Percentiles rank a stretch among this genome's conserved stretches.
Conservation (phyloP, 2,329 filamentous ascomycete genomes). For the Epichloe uncinata region DNA sequence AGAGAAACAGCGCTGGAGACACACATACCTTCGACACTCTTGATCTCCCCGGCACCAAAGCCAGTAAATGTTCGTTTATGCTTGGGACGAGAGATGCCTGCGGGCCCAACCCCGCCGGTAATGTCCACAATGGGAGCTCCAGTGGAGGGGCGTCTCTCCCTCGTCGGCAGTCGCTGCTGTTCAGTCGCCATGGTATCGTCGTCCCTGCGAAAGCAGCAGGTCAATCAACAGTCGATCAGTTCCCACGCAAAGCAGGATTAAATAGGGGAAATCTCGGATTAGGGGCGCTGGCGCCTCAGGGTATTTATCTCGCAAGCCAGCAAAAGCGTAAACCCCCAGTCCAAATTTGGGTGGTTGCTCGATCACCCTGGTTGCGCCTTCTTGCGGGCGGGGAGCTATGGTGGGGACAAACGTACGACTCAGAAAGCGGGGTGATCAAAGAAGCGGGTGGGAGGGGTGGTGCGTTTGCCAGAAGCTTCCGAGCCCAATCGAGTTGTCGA, state of each 20-base stretch:
- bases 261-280: background rate
- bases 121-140: slow-evolving; percentile 78
- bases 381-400: slow-evolving; percentile 1
- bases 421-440: background rate
- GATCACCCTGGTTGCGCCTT: too few relatives aligned
- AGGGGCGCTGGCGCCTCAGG: background rate
- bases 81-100: slow-evolving; percentile 77
- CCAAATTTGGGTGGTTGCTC: too few relatives aligned
- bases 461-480: background rate
- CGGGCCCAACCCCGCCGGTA: slow-evolving; percentile 71
- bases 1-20: background rate
- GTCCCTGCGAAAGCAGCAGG: background rate
- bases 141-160: slow-evolving; percentile 70
- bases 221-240: background rate
- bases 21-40: slow-evolving; percentile 68
- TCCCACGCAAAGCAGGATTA: too few relatives aligned
- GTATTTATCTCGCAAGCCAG: background rate
- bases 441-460: background rate
- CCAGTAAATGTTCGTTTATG: slow-evolving; percentile 96
- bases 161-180: slow-evolving; percentile 31
- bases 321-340: background rate
- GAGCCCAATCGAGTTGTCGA: background rate
- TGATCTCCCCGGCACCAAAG: slow-evolving; percentile 83
- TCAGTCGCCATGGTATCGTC: slow-evolving; percentile 20
- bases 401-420: slow-evolving; percentile 1